Conservation (phyloP, 345 rosid genomes). For the Kernera saxatilis region DNA sequence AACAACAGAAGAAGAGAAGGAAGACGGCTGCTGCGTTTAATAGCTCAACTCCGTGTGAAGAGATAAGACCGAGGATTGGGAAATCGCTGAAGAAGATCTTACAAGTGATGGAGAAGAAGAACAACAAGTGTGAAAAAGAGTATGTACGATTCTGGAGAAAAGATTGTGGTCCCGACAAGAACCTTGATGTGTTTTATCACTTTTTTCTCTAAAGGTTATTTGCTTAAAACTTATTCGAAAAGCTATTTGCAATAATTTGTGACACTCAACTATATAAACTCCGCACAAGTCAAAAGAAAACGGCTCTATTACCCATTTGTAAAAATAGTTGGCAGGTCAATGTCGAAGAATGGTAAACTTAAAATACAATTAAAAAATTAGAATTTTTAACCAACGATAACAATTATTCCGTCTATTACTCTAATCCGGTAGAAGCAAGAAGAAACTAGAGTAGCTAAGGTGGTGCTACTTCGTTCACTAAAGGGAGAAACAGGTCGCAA, state of each 20-base stretch:
- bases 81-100: neutral
- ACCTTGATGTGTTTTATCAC: constrained; percentile 28
- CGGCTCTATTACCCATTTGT: no score
- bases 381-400: no score
- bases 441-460: neutral
- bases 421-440: neutral
- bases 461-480: neutral
- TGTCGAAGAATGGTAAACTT: no score
- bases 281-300: no score
- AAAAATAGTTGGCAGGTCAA: no score
- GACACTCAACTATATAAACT: no score
- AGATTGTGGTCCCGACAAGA: neutral
- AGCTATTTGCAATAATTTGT: no score
- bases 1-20: constrained; percentile 13
- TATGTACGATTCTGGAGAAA: neutral
- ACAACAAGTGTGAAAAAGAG: neutral
- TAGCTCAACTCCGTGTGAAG: constrained; percentile 8
- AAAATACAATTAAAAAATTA: no score
- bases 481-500: neutral
- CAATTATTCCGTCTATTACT: neutral
- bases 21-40: constrained; percentile 11
- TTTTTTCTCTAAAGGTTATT: no score
- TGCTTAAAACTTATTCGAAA: no score
- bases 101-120: neutral
- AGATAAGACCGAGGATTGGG: constrained; percentile 35